These are phyloP conservation scores for Vitis rupestris DNA, from an alignment of 164 flowering plant genomes.

Conservation along the genomic window DNA sequence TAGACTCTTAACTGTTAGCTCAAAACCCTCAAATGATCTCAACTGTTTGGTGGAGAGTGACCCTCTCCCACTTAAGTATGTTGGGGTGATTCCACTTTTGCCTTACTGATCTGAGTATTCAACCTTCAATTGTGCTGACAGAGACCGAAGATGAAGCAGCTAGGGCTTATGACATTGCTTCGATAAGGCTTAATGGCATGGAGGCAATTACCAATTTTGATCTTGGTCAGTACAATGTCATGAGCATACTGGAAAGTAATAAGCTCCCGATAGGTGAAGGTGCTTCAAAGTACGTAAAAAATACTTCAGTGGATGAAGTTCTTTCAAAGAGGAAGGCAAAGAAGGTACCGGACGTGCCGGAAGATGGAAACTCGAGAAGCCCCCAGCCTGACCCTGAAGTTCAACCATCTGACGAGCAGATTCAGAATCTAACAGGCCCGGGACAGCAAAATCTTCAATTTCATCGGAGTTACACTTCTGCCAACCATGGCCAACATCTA, in stretches of 20 bases:
- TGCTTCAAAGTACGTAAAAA: not conserved
- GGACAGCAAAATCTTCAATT: not conserved
- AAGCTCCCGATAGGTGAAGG: conserved; percentile 3
- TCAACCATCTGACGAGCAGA: no score
- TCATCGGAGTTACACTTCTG: not conserved
- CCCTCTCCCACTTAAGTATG: no score
- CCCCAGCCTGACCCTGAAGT: no score
- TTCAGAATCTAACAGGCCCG: not conserved
- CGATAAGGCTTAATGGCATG: conserved; percentile 3
- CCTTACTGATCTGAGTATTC: no score
- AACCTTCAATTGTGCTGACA: not conserved
- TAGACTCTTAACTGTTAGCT: no score
- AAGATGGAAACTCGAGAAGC: no score
- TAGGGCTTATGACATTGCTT: conserved; percentile 10
- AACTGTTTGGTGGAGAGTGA: no score
- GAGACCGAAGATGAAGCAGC: conserved; percentile 17
- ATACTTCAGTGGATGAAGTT: no score
- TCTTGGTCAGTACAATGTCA: not conserved
- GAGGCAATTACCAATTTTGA: conserved; percentile 8
- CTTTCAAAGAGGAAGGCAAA: no score
- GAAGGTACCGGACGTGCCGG: no score
- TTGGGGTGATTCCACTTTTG: no score
- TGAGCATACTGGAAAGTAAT: not conserved
- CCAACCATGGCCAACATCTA: not conserved
- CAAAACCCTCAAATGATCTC: no score